A percentile compares a stretch with the other conserved stretches of the same genome.
Evolutionary conservation across 371 early-diverging fungal genomes (phyloP).

Genomic region (Lichtheimia corymbifera): DNA sequence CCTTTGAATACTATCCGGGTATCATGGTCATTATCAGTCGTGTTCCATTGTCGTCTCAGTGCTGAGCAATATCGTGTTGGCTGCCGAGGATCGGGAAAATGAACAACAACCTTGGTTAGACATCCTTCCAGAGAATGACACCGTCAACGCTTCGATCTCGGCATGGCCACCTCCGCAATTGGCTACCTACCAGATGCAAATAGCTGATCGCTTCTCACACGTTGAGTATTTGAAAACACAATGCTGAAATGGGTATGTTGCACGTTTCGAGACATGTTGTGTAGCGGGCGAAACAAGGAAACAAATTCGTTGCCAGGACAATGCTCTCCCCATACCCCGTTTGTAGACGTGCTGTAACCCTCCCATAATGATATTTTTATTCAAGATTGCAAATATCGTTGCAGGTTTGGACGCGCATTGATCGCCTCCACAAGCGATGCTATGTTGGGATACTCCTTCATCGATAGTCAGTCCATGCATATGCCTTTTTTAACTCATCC

Average conservation of each 20-base stretch:
- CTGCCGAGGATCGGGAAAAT: conserved; percentile 7
- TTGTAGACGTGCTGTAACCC: too few species aligned
- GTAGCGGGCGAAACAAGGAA: too few species aligned
- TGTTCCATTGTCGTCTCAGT: not conserved
- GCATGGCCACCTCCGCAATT: not conserved
- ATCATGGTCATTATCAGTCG: not conserved
- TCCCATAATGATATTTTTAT: too few species aligned
- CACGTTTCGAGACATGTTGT: too few species aligned
- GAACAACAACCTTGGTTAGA: conserved; percentile 6
- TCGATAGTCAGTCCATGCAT: too few species aligned
- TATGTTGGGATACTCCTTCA: too few species aligned
- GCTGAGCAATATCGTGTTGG: not conserved
- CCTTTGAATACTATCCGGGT: not conserved
- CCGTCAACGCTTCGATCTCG: not conserved
- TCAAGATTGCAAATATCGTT: too few species aligned
- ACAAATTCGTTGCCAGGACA: too few species aligned
- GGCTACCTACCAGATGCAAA: not conserved
- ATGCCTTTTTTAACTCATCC: too few species aligned
- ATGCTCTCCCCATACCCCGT: too few species aligned
- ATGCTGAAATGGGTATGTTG: not conserved
- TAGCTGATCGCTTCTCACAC: not conserved
- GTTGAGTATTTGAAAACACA: conserved; percentile 8
- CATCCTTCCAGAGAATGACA: not conserved
- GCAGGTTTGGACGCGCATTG: too few species aligned
- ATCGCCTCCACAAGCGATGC: too few species aligned